Evolutionary conservation across 1,284 basidiomycete species (phyloP), one percentile per base, ranked within the genome.

Genomic region (Apiotrichum akiyoshidainum): DNA sequence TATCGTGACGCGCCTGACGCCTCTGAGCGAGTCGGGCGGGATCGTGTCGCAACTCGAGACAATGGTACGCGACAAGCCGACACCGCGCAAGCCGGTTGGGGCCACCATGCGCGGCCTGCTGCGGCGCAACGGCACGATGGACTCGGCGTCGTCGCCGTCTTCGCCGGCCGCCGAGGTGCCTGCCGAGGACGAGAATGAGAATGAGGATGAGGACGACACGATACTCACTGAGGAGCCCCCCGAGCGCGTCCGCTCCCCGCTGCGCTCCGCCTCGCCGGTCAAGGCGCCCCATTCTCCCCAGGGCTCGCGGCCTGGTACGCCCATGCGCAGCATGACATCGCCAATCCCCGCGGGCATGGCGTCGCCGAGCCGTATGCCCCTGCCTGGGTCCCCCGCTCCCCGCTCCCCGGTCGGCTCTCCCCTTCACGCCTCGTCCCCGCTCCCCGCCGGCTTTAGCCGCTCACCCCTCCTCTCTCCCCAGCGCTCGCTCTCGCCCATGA

Each of bases 41-140:
- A 81, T 83, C 2, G 86, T 86, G 13, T 82, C 81, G 9, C 66
- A 66, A 83, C 83, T 94, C 13, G 88, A 90, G 74, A 89, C 85
- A 11, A 84, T 93, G 51, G 85, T 93, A 54, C 80, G 83, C 49
- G 90, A 92, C 73, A 91, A 92, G 72, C 69, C 70, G 0, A 66
- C 68, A 1, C 78, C 77, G 0, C 63, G 72, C 17, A 68, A 69
- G 46, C 64, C 70, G n/a, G 69, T 77, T 45, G 67, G 64, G 2
- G 63, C 63, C 35, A 63, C 71, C 1, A 66, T 78, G 65, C 63
- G 65, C 50, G 74, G 73, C 11, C 59, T 79, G 14, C 58, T 78
- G 37, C 64, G 71, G 10, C 60, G 77, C 11, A 57, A 57, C 47
- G 64, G 64, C 12, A 50, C 26, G n/a, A 55, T 60, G n/a, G 62